phyloP scores from a whole-genome alignment of 1,284 basidiomycete genomes.

The Apiotrichum gamsii region DNA sequence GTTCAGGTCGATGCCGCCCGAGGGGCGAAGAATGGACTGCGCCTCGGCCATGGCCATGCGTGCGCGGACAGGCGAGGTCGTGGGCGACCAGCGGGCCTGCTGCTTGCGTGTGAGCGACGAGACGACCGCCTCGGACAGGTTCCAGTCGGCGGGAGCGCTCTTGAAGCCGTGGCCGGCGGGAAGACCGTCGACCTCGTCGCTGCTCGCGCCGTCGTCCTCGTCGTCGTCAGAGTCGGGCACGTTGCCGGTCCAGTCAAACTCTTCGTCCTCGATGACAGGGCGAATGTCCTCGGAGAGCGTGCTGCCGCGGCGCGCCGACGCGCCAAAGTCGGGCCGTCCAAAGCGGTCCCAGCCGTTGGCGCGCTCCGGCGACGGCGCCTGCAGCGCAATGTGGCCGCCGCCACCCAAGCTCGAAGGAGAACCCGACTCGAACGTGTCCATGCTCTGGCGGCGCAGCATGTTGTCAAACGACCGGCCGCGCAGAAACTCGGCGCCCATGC shows the following conservation, averaged over 20 bases:
- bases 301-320: constrained; percentile 22
- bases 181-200: constrained; percentile 6
- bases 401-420: constrained; percentile 16
- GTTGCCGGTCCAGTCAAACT: constrained; percentile 40
- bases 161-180: constrained; percentile 15
- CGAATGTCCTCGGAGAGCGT: constrained; percentile 26
- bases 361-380: constrained; percentile 5
- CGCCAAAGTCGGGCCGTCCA: constrained; percentile 9
- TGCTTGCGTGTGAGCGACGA: constrained; percentile 3
- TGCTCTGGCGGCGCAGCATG: constrained; percentile 12
- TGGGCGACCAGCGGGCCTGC: neutral
- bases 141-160: constrained; percentile 19
- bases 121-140: constrained; percentile 3
- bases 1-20: constrained; percentile 3
- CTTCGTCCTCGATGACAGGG: constrained; percentile 24
- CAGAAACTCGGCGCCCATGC: constrained; percentile 16
- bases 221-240: constrained; percentile 21
- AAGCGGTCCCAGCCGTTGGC: constrained; percentile 13
- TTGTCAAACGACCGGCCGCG: constrained; percentile 30
- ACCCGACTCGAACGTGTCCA: constrained; percentile 30
- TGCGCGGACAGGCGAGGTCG: constrained; percentile 5
- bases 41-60: neutral
- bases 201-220: constrained; percentile 1
- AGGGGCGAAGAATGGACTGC: constrained; percentile 1
- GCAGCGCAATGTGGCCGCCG: neutral